These are phyloP conservation scores for Tarenaya hassleriana DNA, from an alignment of 345 rosid species.

Conservation along the genomic window DNA sequence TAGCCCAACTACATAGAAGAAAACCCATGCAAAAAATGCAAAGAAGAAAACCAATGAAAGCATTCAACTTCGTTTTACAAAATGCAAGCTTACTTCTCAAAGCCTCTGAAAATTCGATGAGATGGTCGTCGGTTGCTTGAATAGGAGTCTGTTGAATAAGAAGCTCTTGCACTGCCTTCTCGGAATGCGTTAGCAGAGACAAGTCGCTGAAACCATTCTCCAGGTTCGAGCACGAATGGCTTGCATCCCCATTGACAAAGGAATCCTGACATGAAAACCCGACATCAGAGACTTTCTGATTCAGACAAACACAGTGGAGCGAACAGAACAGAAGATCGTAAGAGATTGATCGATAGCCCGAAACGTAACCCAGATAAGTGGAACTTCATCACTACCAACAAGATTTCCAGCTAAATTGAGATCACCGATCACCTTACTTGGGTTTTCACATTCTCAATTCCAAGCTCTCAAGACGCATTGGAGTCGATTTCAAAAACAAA, in stretches of 20 bases:
- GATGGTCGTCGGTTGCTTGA: constrained; percentile 76
- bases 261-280: constrained; percentile 33
- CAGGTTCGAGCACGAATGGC: constrained; percentile 30
- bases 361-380: neutral
- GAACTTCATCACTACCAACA: neutral
- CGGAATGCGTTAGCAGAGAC: constrained; percentile 50
- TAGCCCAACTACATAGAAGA: constrained; percentile 12
- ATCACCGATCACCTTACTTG: neutral
- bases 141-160: constrained; percentile 66
- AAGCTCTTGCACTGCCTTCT: constrained; percentile 87
- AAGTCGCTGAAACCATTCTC: constrained; percentile 48
- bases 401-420: neutral
- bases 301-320: neutral
- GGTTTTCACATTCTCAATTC: constrained; percentile 6
- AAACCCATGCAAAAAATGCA: constrained; percentile 13
- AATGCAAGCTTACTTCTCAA: constrained; percentile 61
- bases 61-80: constrained; percentile 7
- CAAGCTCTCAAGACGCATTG: neutral
- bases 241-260: constrained; percentile 47
- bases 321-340: neutral
- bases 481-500: constrained; percentile 2
- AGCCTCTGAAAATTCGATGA: constrained; percentile 91
- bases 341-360: neutral
- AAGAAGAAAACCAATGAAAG: constrained; percentile 8
- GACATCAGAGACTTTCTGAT: constrained; percentile 1